Evolutionary conservation across 495 filamentous ascomycete genomes (phyloP), one percentile per base, ranked within the genome.

Genomic region (Elaphomyces granulatus): DNA sequence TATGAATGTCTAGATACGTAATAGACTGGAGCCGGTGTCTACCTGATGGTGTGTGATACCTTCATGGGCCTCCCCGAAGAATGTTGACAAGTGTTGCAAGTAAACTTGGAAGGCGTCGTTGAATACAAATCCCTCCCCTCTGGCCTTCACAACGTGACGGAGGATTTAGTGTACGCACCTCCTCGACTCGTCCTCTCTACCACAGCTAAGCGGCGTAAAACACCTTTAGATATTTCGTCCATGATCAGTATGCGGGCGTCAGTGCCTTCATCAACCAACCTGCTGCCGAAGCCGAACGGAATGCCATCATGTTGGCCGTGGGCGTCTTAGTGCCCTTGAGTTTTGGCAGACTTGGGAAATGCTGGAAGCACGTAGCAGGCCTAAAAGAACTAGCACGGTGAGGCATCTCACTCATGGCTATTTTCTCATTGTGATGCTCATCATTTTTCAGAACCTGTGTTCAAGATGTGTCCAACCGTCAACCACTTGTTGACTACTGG

Each of bases 51-150:
- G 47, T 54, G 64, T 50, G 16, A 20, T 45, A 37, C 15, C 30
- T 45, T 48, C 32, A 42, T 46, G 23, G 39, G 48, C 30, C 44
- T 33, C 36, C 51, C 43, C 41, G n/a, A n/a, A n/a, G n/a, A n/a
- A n/a, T n/a, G n/a, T n/a, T n/a, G n/a, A n/a, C n/a, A n/a, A n/a
- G 43, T 36, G 18, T 41, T 38, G 31, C 45, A 40, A 80, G 77
- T 94, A 37, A 74, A 85, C 44, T 71, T 98, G 34, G 85, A 92
- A 53, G 84, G 85, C 30, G 77, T 77, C 32, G 87, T 96, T 38
- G 90, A 98, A 56, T 98, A 82, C 71, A 94, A 94, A 59, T 87
- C 76, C 38, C 69, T 98, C 32, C 90, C 90, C 1, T 94, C 87
- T 0, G 90, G 90, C 28, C 60, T 95, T 33, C 90, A 98, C 63